These are phyloP conservation scores for Calonectria pteridis DNA, from an alignment of 2,329 filamentous ascomycete genomes.

Conservation along the genomic window DNA sequence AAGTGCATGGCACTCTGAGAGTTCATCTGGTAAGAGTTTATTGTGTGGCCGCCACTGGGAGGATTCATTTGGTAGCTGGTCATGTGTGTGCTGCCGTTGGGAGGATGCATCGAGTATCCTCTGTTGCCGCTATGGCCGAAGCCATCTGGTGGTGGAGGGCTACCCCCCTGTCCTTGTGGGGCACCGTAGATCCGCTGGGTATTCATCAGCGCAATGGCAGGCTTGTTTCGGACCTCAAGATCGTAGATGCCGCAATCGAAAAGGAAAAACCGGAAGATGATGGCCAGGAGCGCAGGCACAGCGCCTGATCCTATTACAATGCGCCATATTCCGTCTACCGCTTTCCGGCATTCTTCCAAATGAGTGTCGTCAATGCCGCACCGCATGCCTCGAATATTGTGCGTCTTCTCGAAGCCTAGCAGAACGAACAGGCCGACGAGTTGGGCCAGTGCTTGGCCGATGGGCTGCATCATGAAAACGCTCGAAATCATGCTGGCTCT, in stretches of 20 bases:
- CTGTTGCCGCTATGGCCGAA: slow-evolving; percentile 32
- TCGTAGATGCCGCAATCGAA: slow-evolving; percentile 76
- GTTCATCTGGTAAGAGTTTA: slow-evolving; percentile 41
- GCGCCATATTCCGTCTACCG: slow-evolving; percentile 73
- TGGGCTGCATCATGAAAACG: slow-evolving; percentile 77
- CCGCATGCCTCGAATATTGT: slow-evolving; percentile 57
- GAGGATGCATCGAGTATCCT: slow-evolving; percentile 38
- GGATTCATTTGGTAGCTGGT: slow-evolving; percentile 43
- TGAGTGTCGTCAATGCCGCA: slow-evolving; percentile 61
- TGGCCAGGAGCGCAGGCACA: slow-evolving; percentile 72
- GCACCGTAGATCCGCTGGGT: slow-evolving; percentile 70
- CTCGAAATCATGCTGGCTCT: slow-evolving; percentile 75
- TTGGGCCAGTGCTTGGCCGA: slow-evolving; percentile 75
- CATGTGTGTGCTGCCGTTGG: slow-evolving; percentile 30
- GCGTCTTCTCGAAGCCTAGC: slow-evolving; percentile 58
- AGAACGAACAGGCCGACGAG: slow-evolving; percentile 69
- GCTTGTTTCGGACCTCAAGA: slow-evolving; percentile 73
- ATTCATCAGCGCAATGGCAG: slow-evolving; percentile 68
- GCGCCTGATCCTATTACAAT: slow-evolving; percentile 76
- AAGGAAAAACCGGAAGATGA: slow-evolving; percentile 75
- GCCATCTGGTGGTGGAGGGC: slow-evolving; percentile 34
- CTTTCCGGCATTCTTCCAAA: slow-evolving; percentile 59
- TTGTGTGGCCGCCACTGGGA: slow-evolving; percentile 29
- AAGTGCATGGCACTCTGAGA: slow-evolving; percentile 38
- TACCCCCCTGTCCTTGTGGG: slow-evolving; percentile 32